Conservation (phyloP, 108 stramenopile species). For the Aurantiochytrium sp. region DNA sequence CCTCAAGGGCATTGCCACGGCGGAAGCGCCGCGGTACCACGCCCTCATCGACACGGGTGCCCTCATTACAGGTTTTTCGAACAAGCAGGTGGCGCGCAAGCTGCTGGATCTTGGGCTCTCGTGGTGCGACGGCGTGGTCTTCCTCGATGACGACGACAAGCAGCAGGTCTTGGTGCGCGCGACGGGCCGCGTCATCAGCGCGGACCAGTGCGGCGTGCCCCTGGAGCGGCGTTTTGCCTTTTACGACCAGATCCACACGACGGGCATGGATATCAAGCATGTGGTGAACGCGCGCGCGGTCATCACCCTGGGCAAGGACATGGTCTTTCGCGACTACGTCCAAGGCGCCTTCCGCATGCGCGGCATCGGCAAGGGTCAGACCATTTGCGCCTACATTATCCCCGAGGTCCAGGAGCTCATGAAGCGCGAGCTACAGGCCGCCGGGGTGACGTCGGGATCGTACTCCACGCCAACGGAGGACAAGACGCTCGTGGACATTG, state of each 20-base stretch:
- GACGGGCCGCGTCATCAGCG: conserved; percentile 37
- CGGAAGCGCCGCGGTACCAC: conserved; percentile 40
- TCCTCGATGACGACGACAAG: conserved; percentile 51
- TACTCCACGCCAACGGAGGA: not conserved
- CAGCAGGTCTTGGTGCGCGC: conserved; percentile 30
- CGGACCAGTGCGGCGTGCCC: conserved; percentile 52
- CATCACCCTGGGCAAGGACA: conserved; percentile 40
- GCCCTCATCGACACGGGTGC: conserved; percentile 62
- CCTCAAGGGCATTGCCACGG: conserved; percentile 41
- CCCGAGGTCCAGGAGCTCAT: conserved; percentile 38
- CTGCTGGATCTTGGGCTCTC: conserved; percentile 43
- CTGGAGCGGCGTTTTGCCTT: conserved; percentile 56
- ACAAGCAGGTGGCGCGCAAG: conserved; percentile 37
- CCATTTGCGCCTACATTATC: not conserved
- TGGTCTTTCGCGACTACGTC: conserved; percentile 36
- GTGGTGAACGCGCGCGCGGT: conserved; percentile 25
- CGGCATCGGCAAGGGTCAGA: conserved; percentile 37
- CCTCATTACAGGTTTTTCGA: conserved; percentile 48
- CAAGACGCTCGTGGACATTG: conserved; percentile 8
- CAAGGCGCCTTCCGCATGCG: conserved; percentile 43
- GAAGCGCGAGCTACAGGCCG: conserved; percentile 32
- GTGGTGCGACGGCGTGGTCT: conserved; percentile 54
- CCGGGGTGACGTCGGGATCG: not conserved
- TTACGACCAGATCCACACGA: conserved; percentile 62
- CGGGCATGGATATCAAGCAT: conserved; percentile 50